Conservation (phyloP, 2,329 filamentous ascomycete species). For the Microsporum audouinii region DNA sequence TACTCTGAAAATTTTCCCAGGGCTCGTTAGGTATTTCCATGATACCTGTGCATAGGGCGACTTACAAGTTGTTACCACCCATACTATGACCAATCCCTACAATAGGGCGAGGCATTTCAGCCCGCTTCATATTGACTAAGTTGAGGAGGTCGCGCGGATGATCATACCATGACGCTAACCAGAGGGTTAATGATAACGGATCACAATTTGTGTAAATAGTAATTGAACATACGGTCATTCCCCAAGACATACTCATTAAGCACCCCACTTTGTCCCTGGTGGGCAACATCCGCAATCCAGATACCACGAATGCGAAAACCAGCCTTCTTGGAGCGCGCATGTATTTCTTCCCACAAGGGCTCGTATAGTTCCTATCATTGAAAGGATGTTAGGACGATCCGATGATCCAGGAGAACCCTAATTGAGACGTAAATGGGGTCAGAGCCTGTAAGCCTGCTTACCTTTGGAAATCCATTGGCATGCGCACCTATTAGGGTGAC, state of each 20-base stretch:
- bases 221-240: slow-evolving; percentile 59
- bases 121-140: slow-evolving; percentile 72
- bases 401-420: neutral
- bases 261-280: slow-evolving; percentile 68
- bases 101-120: slow-evolving; percentile 67
- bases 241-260: slow-evolving; percentile 67
- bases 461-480: slow-evolving; percentile 89
- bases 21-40: neutral
- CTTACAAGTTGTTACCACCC: slow-evolving; percentile 58
- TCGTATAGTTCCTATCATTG: slow-evolving; percentile 67
- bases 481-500: slow-evolving; percentile 78
- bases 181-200: slow-evolving; percentile 13
- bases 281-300: slow-evolving; percentile 82
- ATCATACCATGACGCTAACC: slow-evolving; percentile 69
- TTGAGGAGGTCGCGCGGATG: slow-evolving; percentile 73
- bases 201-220: neutral
- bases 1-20: slow-evolving; percentile 27
- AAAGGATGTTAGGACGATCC: neutral
- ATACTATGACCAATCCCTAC: slow-evolving; percentile 83
- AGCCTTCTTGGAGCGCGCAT: slow-evolving; percentile 44
- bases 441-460: slow-evolving; percentile 24
- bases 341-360: slow-evolving; percentile 76
- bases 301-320: slow-evolving; percentile 66
- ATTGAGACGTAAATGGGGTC: neutral
- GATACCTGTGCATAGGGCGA: neutral